phyloP scores from a whole-genome alignment of 108 stramenopile species.

The Skeletonema marinoi region DNA sequence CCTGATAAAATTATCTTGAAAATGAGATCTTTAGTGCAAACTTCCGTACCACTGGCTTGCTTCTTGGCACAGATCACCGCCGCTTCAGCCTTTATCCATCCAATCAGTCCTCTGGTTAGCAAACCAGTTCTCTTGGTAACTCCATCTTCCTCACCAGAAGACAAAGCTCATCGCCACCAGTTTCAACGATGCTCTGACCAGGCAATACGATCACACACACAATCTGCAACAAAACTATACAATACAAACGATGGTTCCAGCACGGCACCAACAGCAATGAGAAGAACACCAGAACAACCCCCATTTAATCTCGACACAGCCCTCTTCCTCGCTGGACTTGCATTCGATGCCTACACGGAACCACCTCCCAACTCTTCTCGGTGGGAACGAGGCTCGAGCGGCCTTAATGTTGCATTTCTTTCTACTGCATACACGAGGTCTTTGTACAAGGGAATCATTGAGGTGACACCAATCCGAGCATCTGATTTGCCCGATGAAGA shows the following conservation, averaged over 20 bases:
- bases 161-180: background rate
- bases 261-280: background rate
- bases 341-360: constrained; percentile 84
- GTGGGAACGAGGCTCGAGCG: constrained; percentile 80
- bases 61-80: background rate
- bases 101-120: background rate
- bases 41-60: background rate
- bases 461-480: constrained; percentile 61
- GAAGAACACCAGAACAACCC: constrained; percentile 21
- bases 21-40: background rate
- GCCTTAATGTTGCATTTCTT: constrained; percentile 78
- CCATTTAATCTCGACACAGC: constrained; percentile 58
- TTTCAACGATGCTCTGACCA: background rate
- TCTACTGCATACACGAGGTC: constrained; percentile 64
- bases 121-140: background rate
- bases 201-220: background rate
- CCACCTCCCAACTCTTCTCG: constrained; percentile 71
- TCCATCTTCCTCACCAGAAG: background rate
- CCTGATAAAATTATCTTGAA: background rate
- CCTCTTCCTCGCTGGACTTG: constrained; percentile 77
- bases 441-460: constrained; percentile 72
- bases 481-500: constrained; percentile 77
- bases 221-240: background rate
- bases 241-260: background rate
- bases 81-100: background rate